Evolutionary conservation across 2,329 filamentous ascomycete species (phyloP).

Genomic region (Clonostachys rhizophaga): DNA sequence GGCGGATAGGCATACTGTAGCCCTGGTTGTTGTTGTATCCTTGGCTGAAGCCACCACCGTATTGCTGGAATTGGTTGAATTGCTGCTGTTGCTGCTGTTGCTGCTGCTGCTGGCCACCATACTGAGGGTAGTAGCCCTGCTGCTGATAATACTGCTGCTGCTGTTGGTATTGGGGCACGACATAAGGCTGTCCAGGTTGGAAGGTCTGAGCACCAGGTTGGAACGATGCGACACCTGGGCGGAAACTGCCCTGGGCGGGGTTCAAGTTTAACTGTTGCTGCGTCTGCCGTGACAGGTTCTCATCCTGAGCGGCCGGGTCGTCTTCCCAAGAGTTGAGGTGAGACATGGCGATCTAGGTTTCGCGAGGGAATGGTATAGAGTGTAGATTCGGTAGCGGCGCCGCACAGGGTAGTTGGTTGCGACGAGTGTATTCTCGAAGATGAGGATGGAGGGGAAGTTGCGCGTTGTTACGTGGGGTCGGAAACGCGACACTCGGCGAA

Average conservation of each 20-base stretch:
- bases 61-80: slow-evolving; percentile 47
- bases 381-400: no score
- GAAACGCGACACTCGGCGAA: no score
- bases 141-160: slow-evolving; percentile 46
- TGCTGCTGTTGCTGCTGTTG: slow-evolving; percentile 42
- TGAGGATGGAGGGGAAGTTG: no score
- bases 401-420: no score
- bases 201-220: slow-evolving; percentile 68
- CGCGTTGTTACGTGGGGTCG: no score
- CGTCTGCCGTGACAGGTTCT: slow-evolving; percentile 71
- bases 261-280: slow-evolving; percentile 74
- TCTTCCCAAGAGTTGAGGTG: slow-evolving; percentile 96
- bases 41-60: slow-evolving; percentile 45
- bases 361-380: no score
- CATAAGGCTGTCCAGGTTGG: slow-evolving; percentile 62
- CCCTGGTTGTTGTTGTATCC: slow-evolving; percentile 42
- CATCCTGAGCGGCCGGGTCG: slow-evolving; percentile 72
- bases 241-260: slow-evolving; percentile 39
- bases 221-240: slow-evolving; percentile 62
- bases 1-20: slow-evolving; percentile 16
- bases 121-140: slow-evolving; percentile 55
- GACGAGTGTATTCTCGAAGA: no score
- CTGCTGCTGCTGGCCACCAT: slow-evolving; percentile 34
- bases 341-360: slow-evolving; percentile 56
- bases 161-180: slow-evolving; percentile 51